These are phyloP conservation scores for Candida lessepsii DNA, from an alignment of 805 yeast species.

Conservation along the genomic window DNA sequence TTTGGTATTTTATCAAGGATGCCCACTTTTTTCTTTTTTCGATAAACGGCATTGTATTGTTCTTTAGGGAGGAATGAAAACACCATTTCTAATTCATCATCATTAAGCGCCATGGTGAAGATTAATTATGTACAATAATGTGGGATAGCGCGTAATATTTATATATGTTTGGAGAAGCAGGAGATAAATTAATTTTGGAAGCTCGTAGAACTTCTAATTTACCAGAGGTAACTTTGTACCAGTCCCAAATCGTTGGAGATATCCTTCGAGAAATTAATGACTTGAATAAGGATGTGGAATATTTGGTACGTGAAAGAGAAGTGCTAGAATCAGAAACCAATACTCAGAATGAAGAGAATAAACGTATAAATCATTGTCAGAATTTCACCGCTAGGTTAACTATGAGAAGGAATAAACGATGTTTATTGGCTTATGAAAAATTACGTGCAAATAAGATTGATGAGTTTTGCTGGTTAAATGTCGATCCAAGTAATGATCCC, in stretches of 20 bases:
- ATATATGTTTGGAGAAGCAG: conserved; percentile 85
- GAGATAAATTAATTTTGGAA: conserved; percentile 77
- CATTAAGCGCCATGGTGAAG: no score
- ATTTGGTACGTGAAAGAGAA: conserved; percentile 33
- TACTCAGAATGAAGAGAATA: conserved; percentile 28
- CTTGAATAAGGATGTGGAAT: conserved; percentile 56
- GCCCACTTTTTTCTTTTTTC: no score
- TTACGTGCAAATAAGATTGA: conserved; percentile 67
- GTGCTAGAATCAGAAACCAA: not conserved
- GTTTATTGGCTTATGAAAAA: conserved; percentile 79
- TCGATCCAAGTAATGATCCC: conserved; percentile 38
- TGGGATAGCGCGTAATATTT: no score
- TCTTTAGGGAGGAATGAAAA: no score
- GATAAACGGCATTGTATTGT: no score
- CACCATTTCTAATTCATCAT: no score
- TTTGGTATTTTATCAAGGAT: no score
- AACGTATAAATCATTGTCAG: conserved; percentile 58
- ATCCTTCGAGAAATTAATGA: conserved; percentile 71
- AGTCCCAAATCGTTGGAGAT: conserved; percentile 65
- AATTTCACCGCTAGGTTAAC: conserved; percentile 69
- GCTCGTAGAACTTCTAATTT: conserved; percentile 75
- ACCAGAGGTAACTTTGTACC: conserved; percentile 66
- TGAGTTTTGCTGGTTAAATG: conserved; percentile 68
- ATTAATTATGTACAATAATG: no score
- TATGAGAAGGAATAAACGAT: conserved; percentile 85